These are phyloP conservation scores for Ustilago tritici DNA, from an alignment of 1,284 basidiomycete species.

Conservation along the genomic window DNA sequence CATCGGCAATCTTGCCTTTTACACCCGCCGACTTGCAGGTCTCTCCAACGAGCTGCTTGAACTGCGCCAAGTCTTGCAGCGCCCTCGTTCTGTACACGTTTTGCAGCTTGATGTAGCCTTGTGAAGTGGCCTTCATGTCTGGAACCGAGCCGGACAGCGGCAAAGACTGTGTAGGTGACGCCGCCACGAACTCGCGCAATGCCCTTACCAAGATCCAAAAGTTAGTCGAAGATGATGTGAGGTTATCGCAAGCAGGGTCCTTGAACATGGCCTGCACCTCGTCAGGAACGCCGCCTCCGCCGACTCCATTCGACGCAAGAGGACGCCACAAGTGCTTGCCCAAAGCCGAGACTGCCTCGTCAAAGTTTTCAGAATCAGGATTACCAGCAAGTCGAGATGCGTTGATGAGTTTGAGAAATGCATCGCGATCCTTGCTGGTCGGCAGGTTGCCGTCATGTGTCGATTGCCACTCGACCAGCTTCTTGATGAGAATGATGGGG, in stretches of 20 bases:
- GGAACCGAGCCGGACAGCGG: slow-evolving; percentile 81
- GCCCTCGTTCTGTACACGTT: slow-evolving; percentile 80
- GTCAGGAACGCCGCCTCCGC: slow-evolving; percentile 52
- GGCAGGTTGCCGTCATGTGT: slow-evolving; percentile 72
- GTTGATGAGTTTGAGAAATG: slow-evolving; percentile 78
- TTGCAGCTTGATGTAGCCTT: slow-evolving; percentile 83
- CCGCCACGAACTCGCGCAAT: slow-evolving; percentile 74
- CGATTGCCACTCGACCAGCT: slow-evolving; percentile 82
- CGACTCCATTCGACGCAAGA: slow-evolving; percentile 42
- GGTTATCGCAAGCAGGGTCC: slow-evolving; percentile 73
- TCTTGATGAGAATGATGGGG: slow-evolving; percentile 74
- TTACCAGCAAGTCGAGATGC: slow-evolving; percentile 75
- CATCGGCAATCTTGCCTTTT: slow-evolving; percentile 69
- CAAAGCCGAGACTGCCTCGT: slow-evolving; percentile 71
- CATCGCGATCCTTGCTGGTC: slow-evolving; percentile 77
- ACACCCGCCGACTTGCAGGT: slow-evolving; percentile 65
- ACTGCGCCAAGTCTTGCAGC: slow-evolving; percentile 76
- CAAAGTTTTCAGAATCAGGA: slow-evolving; percentile 93
- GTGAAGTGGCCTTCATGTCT: slow-evolving; percentile 94
- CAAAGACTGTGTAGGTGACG: slow-evolving; percentile 69
- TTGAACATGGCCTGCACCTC: slow-evolving; percentile 72
- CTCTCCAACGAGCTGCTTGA: slow-evolving; percentile 67
- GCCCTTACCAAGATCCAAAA: slow-evolving; percentile 91
- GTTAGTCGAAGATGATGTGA: slow-evolving; percentile 73
- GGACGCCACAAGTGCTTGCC: slow-evolving; percentile 66